Percentiles rank a stretch among this genome's conserved stretches.
Evolutionary conservation across 1,284 basidiomycete genomes (phyloP).

Genomic region (Tylopilus sp.): DNA sequence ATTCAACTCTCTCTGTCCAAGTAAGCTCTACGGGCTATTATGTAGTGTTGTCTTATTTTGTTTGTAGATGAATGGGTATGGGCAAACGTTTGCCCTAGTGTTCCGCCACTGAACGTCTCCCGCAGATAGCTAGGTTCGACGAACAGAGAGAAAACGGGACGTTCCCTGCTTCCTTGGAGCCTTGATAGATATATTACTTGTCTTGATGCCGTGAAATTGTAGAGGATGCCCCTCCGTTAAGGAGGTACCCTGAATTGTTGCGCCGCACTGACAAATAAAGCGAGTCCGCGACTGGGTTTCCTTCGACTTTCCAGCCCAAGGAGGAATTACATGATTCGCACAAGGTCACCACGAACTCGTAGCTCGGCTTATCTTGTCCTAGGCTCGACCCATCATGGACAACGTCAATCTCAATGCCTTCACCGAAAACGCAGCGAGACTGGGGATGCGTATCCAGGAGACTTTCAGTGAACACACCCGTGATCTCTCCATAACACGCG

Average conservation of each 20-base stretch:
- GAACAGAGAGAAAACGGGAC: slow-evolving; percentile 90
- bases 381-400: slow-evolving; percentile 24
- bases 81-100: neutral
- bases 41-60: slow-evolving; percentile 14
- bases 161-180: slow-evolving; percentile 88
- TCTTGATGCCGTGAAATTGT: slow-evolving; percentile 7
- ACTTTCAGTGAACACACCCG: slow-evolving; percentile 74
- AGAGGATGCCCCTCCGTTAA: slow-evolving; percentile 8
- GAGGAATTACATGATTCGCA: slow-evolving; percentile 5
- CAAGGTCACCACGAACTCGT: neutral
- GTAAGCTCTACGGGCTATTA: slow-evolving; percentile 53
- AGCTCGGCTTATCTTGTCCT: slow-evolving; percentile 1
- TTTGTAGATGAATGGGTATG: slow-evolving; percentile 79
- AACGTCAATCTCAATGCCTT: slow-evolving; percentile 61
- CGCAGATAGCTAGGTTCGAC: slow-evolving; percentile 81
- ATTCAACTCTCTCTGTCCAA: slow-evolving; percentile 97
- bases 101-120: slow-evolving; percentile 10
- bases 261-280: slow-evolving; percentile 1
- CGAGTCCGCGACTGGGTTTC: neutral
- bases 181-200: slow-evolving; percentile 39
- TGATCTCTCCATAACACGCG: slow-evolving; percentile 57
- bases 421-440: slow-evolving; percentile 74
- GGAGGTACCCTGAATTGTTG: neutral
- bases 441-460: slow-evolving; percentile 76
- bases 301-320: neutral